Percentiles rank a stretch among this genome's conserved stretches.
phyloP scores from a whole-genome alignment of 2,329 filamentous ascomycete genomes.

The Colletotrichum acutatum region DNA sequence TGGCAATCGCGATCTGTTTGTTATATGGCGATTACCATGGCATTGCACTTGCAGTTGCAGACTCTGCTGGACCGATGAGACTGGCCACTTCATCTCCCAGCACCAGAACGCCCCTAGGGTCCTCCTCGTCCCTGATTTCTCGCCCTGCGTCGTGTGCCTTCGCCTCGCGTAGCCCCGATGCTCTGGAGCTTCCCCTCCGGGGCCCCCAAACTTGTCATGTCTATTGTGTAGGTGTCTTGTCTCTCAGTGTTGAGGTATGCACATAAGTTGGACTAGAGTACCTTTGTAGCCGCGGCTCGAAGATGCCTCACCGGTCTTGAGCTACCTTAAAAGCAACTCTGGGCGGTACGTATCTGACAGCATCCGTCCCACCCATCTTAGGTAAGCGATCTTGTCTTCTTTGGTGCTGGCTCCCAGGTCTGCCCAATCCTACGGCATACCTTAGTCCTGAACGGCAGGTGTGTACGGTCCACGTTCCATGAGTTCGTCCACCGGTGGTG shows the following conservation, averaged over 20 bases:
- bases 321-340: background rate
- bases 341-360: background rate
- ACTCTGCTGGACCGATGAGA: background rate
- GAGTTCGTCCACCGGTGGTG: slow-evolving; percentile 12
- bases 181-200: background rate
- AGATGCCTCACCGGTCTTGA: background rate
- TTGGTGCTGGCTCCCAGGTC: background rate
- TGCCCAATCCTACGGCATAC: background rate
- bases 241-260: background rate
- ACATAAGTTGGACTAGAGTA: background rate
- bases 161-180: too few relatives aligned
- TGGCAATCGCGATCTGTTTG: background rate
- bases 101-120: background rate
- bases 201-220: background rate
- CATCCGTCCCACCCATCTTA: background rate
- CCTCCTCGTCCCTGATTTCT: background rate
- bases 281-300: background rate
- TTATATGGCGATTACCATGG: background rate
- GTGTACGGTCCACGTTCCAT: slow-evolving; percentile 3
- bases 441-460: background rate
- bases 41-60: background rate
- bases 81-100: background rate
- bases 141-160: background rate
- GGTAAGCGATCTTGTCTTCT: background rate
- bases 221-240: background rate